These are phyloP conservation scores for Ophiobolus disseminans DNA, from an alignment of 2,329 filamentous ascomycete genomes.

Conservation along the genomic window DNA sequence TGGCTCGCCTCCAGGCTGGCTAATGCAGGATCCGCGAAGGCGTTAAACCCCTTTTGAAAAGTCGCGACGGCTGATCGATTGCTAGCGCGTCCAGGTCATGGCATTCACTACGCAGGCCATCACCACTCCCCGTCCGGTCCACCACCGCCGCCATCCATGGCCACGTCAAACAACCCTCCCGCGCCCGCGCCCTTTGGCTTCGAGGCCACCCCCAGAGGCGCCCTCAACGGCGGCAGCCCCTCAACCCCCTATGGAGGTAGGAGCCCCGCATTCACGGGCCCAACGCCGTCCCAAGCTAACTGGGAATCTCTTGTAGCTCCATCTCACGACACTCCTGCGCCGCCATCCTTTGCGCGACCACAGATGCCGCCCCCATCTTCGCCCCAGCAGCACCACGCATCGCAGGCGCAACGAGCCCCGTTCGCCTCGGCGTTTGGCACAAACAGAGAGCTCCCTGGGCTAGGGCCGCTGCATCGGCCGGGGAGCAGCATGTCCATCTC, in stretches of 20 bases:
- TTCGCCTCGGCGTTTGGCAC: slow-evolving; percentile 51
- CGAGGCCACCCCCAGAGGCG: slow-evolving; percentile 52
- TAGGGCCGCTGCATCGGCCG: slow-evolving; percentile 61
- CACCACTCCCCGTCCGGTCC: slow-evolving; percentile 36
- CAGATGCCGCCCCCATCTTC: slow-evolving; percentile 61
- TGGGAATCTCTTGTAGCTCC: slow-evolving; percentile 33
- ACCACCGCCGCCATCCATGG: slow-evolving; percentile 46
- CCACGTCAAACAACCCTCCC: slow-evolving; percentile 36
- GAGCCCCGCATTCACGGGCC: slow-evolving; percentile 21
- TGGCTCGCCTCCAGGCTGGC: slow-evolving; percentile 29
- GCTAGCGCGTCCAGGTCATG: slow-evolving; percentile 40
- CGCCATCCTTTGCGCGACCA: slow-evolving; percentile 52
- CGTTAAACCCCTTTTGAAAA: slow-evolving; percentile 18
- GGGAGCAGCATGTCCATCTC: slow-evolving; percentile 76
- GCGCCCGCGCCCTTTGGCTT: slow-evolving; percentile 51
- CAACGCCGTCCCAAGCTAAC: slow-evolving; percentile 34
- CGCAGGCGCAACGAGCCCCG: slow-evolving; percentile 53
- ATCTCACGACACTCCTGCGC: slow-evolving; percentile 50
- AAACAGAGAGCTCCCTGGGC: slow-evolving; percentile 63
- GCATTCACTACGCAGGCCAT: slow-evolving; percentile 36
- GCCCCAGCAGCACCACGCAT: slow-evolving; percentile 50
- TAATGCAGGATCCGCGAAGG: slow-evolving; percentile 27
- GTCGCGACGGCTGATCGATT: slow-evolving; percentile 27
- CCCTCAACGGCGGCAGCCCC: slow-evolving; percentile 50
- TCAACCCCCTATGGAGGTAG: slow-evolving; percentile 46